Evolutionary conservation across 2,329 filamentous ascomycete genomes (phyloP), one percentile per base, ranked within the genome.

Genomic region (Incumbomyces lentus): DNA sequence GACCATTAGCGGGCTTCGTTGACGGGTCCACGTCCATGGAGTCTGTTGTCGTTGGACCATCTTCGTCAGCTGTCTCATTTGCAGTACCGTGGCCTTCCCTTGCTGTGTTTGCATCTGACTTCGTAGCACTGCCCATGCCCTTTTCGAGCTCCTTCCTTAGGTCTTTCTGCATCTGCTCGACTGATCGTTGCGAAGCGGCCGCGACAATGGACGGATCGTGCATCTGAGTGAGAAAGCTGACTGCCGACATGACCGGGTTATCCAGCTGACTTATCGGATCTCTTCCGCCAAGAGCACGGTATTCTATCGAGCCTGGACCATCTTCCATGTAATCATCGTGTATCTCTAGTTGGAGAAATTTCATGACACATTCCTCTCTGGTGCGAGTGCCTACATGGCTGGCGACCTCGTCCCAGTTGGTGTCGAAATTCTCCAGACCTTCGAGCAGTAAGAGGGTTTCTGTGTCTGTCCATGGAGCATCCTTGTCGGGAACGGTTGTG

Each of bases 311-410:
- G 69, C 76, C 10, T 72, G 74, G 40, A 58, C 90, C 82, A 6
- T 86, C 80, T 58, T 96, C 89, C 8, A 95, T 72, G 60, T 95
- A 98, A 64, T 94, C 93, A 69, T 95, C 90, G 64, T 96, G 92
- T 52, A 98, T 98, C 56, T 95, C 90, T 31, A 98, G 74, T 61
- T 95, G 88, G 53, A 98, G 67, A 70, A 98, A 98, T 63, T 95
- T 92, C 58, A 96, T 75, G 13, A 96, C 90, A 63, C 92, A 98
- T 68, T 98, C 90, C 64, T 98, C 93, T 44, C 87, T 78, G 1
- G 88, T 95, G 50, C 90, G 82, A 2, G 87, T 93, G 40, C 85
- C 85, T 36, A 98, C 92, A 60, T 95, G 86, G 52, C 90, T 87
- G 1, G 93, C 82, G 55, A 98, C 89, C 58, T 86, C 80, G 48